These are phyloP conservation scores for Tricholoma sp. DNA, from an alignment of 768 basidiomycete species.

Conservation along the genomic window DNA sequence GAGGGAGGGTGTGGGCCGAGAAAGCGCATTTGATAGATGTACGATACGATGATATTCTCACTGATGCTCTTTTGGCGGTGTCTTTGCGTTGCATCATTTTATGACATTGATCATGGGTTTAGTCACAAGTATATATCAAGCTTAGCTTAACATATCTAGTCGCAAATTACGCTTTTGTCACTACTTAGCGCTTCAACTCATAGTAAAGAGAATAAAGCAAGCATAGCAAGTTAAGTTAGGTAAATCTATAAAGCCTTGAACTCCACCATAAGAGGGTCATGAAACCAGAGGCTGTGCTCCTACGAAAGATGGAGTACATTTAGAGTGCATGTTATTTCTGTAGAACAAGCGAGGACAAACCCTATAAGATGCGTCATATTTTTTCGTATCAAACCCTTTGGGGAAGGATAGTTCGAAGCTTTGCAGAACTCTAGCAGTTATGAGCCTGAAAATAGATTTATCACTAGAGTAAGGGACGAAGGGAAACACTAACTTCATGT, in stretches of 20 bases:
- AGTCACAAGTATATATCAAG: too few species aligned
- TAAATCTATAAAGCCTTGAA: conserved; percentile 4
- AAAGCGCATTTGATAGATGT: conserved; percentile 43
- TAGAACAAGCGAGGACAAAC: conserved; percentile 3
- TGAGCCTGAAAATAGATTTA: conserved; percentile 5
- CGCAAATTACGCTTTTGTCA: too few species aligned
- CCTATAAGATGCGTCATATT: conserved; percentile 18
- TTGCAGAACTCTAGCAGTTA: conserved; percentile 9
- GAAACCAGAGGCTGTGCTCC: conserved; percentile 21
- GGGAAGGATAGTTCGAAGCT: conserved; percentile 13
- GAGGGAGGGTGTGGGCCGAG: conserved; percentile 24
- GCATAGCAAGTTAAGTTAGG: too few species aligned
- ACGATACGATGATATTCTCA: conserved; percentile 32
- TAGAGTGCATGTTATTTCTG: too few species aligned
- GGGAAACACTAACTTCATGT: conserved; percentile 17
- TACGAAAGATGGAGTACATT: background rate
- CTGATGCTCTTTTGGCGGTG: background rate
- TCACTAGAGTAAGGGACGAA: background rate
- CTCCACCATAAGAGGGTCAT: conserved; percentile 12
- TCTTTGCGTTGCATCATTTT: background rate
- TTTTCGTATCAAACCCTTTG: conserved; percentile 10
- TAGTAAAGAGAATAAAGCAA: too few species aligned
- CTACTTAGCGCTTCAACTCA: too few species aligned
- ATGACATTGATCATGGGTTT: too few species aligned
- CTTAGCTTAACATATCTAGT: too few species aligned